phyloP scores from a whole-genome alignment of 148 eudicot species.

The Rhododendron kiyosumense region DNA sequence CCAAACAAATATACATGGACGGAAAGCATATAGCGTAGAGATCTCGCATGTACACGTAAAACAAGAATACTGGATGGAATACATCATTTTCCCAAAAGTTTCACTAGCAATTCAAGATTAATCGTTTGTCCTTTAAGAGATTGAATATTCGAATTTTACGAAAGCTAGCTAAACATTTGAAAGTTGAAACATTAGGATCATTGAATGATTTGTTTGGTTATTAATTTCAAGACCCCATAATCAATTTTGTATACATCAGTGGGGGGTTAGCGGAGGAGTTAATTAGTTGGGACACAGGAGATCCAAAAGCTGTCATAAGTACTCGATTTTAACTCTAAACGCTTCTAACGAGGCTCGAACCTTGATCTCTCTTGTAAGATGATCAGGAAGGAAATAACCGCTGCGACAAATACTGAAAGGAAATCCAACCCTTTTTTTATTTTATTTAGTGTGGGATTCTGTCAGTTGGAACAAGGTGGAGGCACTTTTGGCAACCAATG shows the following conservation, averaged over 20 bases:
- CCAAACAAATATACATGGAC: not conserved
- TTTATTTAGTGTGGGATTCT: not conserved
- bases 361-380: too few species aligned
- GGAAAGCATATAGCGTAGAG: not conserved
- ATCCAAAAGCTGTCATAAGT: too few species aligned
- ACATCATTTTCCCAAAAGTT: not conserved
- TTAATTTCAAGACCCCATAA: not conserved
- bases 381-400: too few species aligned
- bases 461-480: not conserved
- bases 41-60: not conserved
- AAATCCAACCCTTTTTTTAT: not conserved
- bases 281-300: too few species aligned
- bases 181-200: too few species aligned
- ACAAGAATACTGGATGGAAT: not conserved
- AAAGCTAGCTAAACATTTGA: too few species aligned
- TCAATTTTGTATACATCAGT: too few species aligned
- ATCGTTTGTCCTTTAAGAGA: not conserved
- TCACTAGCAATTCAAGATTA: not conserved
- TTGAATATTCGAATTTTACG: too few species aligned
- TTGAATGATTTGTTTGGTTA: rapidly evolving
- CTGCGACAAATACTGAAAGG: not conserved
- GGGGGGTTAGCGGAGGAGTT: too few species aligned
- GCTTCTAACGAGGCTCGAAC: too few species aligned
- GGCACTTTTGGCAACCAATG: not conserved
- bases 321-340: too few species aligned